Base-by-base conservation (phyloP, 192 early-diverging fungal species). In the Linnemannia zychae region DNA sequence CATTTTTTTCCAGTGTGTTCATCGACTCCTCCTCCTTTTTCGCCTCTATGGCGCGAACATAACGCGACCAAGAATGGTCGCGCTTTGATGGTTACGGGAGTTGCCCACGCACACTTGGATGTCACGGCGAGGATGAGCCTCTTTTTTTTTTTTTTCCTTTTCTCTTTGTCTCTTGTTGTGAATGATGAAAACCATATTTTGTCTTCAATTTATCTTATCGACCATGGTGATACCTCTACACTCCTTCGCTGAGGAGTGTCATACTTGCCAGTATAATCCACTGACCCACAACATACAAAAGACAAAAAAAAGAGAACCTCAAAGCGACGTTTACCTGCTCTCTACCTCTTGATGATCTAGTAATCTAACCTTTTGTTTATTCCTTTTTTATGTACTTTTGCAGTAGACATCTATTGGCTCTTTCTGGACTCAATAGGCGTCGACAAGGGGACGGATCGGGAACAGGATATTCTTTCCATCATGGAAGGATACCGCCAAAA, bases 241-340 rank as follows among this genome's bases (percentile, higher is more conserved):
- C 83, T 85, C 83, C 83, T 85, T 85, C 83, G 83, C 83, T 85
- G 83, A 85, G 83, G 83, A 85, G 83, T 79, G 83, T 85, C 83
- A 85, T 85, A 85, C 83, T 85, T 38, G 83, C 83, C 83, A 85
- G 83, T 85, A 85, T 85, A 85, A 85, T 72, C 74, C 77, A 84
- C 83, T 85, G 83, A 85, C 83, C 80, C 77, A 82, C 80, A 63
- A 63, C 28, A 31, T 63, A 71, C 67, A 66, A 67, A 57, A 40
- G 16, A 38, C 17, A 77, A 60, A 78, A 24, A 74, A 72, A 36
- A 75, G n/a, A 31, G 57, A 63, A 15, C 0, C 57, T 13, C 57
- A 12, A 60, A 31, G 24, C 40, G 40, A 9, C 9, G 28, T 12
- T 31, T 63, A 15, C 28, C 12, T n/a, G 7, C 15, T 63, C 11